phyloP scores from a whole-genome alignment of 345 rosid genomes.

The Corchorus olitorius region DNA sequence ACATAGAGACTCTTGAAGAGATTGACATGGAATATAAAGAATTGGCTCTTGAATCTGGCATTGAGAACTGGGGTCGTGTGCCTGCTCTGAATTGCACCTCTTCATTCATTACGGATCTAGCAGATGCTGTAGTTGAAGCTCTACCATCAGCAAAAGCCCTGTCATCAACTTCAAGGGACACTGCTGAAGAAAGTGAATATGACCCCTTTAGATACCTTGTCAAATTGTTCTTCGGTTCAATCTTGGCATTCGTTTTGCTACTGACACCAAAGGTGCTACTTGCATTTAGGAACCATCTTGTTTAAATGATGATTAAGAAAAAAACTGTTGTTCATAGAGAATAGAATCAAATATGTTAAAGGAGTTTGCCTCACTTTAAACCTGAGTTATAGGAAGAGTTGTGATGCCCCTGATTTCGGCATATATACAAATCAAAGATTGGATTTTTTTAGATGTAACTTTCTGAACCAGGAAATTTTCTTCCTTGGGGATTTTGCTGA shows the following conservation, averaged over 20 bases:
- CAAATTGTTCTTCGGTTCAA: constrained; percentile 76
- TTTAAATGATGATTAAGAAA: constrained; percentile 21
- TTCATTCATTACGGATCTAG: constrained; percentile 87
- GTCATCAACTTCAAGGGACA: constrained; percentile 33
- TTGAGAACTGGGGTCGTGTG: constrained; percentile 91
- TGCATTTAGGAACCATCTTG: constrained; percentile 63
- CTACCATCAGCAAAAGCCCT: constrained; percentile 74
- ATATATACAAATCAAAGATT: not conserved
- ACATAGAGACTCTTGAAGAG: constrained; percentile 94
- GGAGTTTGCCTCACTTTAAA: not conserved
- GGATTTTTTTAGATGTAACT: not conserved
- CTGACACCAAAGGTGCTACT: constrained; percentile 55
- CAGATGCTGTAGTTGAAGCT: constrained; percentile 88
- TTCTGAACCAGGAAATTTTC: not conserved
- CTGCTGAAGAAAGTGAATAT: constrained; percentile 46
- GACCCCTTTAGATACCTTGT: constrained; percentile 52
- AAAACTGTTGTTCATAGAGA: not conserved
- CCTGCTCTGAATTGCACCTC: constrained; percentile 81
- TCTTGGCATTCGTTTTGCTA: constrained; percentile 69
- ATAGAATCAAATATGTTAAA: not conserved
- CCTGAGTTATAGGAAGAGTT: not conserved
- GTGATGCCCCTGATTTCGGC: not conserved
- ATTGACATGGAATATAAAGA: constrained; percentile 91
- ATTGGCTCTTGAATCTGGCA: constrained; percentile 83
- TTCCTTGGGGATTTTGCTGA: not conserved